These are phyloP conservation scores for Cyberlindnera amylophila DNA, from an alignment of 805 yeast genomes.

Conservation along the genomic window DNA sequence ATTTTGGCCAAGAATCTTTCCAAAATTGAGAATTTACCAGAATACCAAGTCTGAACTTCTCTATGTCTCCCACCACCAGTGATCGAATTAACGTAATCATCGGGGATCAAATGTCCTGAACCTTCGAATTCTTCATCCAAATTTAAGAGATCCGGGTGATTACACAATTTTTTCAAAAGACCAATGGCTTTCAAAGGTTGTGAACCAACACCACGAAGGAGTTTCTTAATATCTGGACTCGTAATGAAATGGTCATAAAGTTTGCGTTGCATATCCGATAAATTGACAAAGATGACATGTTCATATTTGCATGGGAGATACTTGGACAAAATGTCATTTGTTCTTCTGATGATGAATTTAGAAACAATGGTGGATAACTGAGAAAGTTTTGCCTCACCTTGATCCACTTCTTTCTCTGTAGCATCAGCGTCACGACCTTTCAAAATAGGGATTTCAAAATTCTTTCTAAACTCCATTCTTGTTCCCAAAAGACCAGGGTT, in stretches of 20 bases:
- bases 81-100: conserved; percentile 53
- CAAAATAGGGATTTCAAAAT: conserved; percentile 76
- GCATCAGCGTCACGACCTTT: conserved; percentile 89
- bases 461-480: conserved; percentile 75
- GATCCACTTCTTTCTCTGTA: conserved; percentile 65
- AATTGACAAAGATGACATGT: conserved; percentile 88
- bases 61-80: conserved; percentile 53
- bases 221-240: conserved; percentile 69
- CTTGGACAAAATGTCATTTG: conserved; percentile 90
- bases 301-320: conserved; percentile 95
- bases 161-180: conserved; percentile 82
- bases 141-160: conserved; percentile 83
- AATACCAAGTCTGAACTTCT: conserved; percentile 73
- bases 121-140: conserved; percentile 79
- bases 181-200: conserved; percentile 92
- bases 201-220: conserved; percentile 64
- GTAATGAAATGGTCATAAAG: conserved; percentile 73
- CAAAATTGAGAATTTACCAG: conserved; percentile 83
- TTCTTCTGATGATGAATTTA: conserved; percentile 87
- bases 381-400: conserved; percentile 64
- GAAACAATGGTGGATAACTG: conserved; percentile 77
- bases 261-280: conserved; percentile 70
- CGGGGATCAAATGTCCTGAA: conserved; percentile 61
- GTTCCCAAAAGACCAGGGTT: conserved; percentile 92
- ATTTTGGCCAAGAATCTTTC: conserved; percentile 82